phyloP scores from a whole-genome alignment of 352 stramenopile genomes.

The Pythium plurisporium region DNA sequence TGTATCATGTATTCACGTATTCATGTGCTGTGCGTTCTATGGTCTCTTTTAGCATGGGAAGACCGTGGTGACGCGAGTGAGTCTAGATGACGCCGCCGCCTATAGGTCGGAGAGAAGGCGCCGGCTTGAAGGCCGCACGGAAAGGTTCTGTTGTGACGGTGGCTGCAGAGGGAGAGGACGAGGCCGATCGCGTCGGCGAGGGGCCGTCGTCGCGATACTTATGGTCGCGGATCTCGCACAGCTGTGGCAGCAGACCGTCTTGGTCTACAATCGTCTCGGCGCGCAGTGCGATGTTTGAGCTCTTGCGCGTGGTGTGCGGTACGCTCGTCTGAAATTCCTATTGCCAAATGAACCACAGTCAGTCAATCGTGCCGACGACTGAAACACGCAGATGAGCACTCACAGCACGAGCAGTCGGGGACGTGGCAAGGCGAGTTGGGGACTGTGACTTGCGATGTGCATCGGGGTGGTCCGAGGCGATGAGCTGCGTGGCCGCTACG shows the following conservation, averaged over 20 bases:
- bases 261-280: conserved; percentile 61
- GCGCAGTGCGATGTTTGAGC: conserved; percentile 47
- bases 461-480: conserved; percentile 11
- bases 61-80: not conserved
- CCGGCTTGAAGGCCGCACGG: conserved; percentile 18
- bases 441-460: too few relatives aligned
- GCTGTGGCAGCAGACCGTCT: conserved; percentile 44
- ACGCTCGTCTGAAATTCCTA: conserved; percentile 39
- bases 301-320: conserved; percentile 63
- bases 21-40: not conserved
- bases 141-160: conserved; percentile 5
- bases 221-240: conserved; percentile 51
- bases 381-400: too few relatives aligned
- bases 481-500: conserved; percentile 6
- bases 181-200: not conserved
- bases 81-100: not conserved
- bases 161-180: not conserved
- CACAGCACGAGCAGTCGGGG: too few relatives aligned
- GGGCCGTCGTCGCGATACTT: conserved; percentile 37
- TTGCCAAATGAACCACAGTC: not conserved
- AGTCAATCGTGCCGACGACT: too few relatives aligned
- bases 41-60: not conserved
- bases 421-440: too few relatives aligned
- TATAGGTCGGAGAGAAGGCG: conserved; percentile 13
- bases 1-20: too few relatives aligned